Evolutionary conservation across 768 basidiomycete species (phyloP).

Genomic region (Hericium coralloides): DNA sequence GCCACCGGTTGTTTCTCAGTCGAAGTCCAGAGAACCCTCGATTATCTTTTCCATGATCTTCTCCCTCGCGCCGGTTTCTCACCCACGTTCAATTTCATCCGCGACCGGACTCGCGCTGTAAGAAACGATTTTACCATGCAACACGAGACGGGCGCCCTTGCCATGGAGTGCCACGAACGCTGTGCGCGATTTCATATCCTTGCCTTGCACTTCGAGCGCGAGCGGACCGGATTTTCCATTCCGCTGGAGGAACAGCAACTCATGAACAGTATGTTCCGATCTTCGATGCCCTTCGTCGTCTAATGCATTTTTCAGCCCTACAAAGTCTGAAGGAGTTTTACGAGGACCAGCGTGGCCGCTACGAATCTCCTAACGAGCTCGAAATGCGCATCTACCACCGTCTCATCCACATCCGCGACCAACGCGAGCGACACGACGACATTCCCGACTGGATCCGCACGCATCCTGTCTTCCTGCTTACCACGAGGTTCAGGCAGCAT

Average conservation of each 20-base stretch:
- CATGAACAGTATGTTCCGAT: constrained; percentile 66
- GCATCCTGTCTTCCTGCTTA: constrained; percentile 74
- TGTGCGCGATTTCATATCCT: constrained; percentile 93
- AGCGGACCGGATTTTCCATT: constrained; percentile 47
- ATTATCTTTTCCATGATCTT: constrained; percentile 87
- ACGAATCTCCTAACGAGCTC: constrained; percentile 75
- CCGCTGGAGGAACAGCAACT: constrained; percentile 81
- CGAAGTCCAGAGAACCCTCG: constrained; percentile 58
- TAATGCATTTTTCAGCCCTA: constrained; percentile 48
- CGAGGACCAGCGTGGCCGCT: constrained; percentile 61
- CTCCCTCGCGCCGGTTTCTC: constrained; percentile 62
- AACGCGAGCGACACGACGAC: constrained; percentile 63
- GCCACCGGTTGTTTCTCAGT: neutral
- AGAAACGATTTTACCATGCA: constrained; percentile 95
- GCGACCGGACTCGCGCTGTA: constrained; percentile 86
- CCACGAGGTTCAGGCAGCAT: constrained; percentile 69
- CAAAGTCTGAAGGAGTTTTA: constrained; percentile 92
- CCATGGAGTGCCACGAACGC: constrained; percentile 87
- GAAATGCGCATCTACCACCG: constrained; percentile 97
- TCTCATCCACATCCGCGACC: constrained; percentile 84
- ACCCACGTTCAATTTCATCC: constrained; percentile 72
- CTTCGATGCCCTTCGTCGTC: neutral
- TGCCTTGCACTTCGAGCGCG: constrained; percentile 58
- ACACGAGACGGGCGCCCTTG: constrained; percentile 61
- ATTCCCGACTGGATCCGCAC: constrained; percentile 58